These are phyloP conservation scores for Skeletonema potamos DNA, from an alignment of 108 stramenopile genomes.

Conservation along the genomic window DNA sequence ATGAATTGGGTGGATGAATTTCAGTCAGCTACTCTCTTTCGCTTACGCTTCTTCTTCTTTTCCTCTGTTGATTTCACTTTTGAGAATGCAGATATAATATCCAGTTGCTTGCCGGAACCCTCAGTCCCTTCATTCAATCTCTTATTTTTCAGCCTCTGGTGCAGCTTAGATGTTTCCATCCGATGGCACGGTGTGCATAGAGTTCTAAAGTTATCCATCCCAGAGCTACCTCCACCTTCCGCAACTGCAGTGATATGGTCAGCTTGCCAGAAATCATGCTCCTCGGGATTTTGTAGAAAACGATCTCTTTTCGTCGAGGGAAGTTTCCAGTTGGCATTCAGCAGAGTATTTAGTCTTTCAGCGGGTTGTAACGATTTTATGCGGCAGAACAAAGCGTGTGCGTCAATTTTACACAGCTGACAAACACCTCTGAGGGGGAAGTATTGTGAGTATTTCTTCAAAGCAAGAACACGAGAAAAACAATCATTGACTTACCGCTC, in stretches of 20 bases:
- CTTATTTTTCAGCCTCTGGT: conserved; percentile 19
- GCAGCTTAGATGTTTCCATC: conserved; percentile 49
- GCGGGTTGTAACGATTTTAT: conserved; percentile 63
- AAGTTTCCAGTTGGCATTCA: conserved; percentile 66
- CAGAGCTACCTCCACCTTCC: conserved; percentile 75
- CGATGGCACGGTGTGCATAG: conserved; percentile 78
- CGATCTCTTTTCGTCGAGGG: conserved; percentile 50
- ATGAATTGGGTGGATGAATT: background rate
- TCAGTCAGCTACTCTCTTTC: background rate
- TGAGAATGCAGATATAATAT: conserved; percentile 25
- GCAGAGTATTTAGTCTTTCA: conserved; percentile 65
- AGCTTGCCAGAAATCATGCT: conserved; percentile 84
- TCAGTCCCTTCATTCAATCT: background rate
- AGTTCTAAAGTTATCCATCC: conserved; percentile 75
- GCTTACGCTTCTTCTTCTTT: background rate
- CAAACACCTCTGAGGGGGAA: conserved; percentile 25
- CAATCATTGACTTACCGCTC: conserved; percentile 47
- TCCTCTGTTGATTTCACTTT: background rate
- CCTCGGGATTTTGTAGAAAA: conserved; percentile 61
- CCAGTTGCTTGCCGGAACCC: background rate
- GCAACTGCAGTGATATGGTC: conserved; percentile 82
- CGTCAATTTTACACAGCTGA: conserved; percentile 45
- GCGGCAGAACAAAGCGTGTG: conserved; percentile 57
- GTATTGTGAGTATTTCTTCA: background rate
- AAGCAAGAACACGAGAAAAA: conserved; percentile 15